phyloP scores from a whole-genome alignment of 75 land plant genomes.

The Adiantum capillusveneris region DNA sequence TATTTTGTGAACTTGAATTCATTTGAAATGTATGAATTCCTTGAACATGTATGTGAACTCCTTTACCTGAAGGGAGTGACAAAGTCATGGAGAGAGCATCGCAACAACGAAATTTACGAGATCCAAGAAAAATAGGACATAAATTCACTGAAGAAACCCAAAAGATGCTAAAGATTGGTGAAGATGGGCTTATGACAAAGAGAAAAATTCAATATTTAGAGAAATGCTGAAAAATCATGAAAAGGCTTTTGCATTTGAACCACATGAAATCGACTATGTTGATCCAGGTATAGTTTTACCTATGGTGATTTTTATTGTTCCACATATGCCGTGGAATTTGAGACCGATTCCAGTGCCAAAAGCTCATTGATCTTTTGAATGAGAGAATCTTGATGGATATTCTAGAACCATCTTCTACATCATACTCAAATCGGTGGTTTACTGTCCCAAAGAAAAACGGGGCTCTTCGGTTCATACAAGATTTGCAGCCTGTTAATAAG shows the following conservation, averaged over 20 bases:
- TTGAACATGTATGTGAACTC: too few relatives aligned
- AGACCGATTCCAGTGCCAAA: not conserved
- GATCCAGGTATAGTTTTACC: not conserved
- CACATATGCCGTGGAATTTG: slow-evolving; percentile 3
- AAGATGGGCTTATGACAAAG: not conserved
- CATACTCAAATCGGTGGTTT: slow-evolving; percentile 1
- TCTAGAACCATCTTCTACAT: not conserved
- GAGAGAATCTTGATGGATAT: not conserved
- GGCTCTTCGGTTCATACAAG: not conserved
- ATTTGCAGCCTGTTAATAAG: not conserved
- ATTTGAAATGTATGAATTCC: too few relatives aligned
- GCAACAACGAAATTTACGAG: not conserved
- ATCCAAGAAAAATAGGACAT: not conserved
- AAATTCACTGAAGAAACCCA: not conserved
- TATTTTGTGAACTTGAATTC: too few relatives aligned
- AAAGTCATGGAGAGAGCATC: not conserved
- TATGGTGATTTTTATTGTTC: slow-evolving; percentile 4
- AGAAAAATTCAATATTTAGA: not conserved
- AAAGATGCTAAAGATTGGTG: not conserved
- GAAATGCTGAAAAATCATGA: not conserved
- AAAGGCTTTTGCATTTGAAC: not conserved
- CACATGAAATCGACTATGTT: not conserved
- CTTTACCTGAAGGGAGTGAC: not conserved
- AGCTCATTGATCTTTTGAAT: not conserved
- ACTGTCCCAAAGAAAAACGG: not conserved